Percentiles rank a stretch among this genome's conserved stretches.
phyloP scores from a whole-genome alignment of 371 early-diverging fungal genomes.

The Mucor velutinosus region DNA sequence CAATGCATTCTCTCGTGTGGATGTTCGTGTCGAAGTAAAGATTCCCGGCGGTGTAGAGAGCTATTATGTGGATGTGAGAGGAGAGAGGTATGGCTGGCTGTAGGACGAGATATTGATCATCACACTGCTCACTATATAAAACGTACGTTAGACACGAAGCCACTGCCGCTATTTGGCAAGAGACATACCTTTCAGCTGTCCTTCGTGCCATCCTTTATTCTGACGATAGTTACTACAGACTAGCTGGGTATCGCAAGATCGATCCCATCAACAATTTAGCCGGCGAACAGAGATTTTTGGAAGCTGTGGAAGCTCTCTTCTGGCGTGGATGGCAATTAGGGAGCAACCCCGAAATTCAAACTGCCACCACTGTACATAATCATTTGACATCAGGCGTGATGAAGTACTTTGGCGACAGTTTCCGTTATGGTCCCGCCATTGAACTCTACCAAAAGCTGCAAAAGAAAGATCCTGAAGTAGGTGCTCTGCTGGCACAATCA shows the following conservation, averaged over 20 bases:
- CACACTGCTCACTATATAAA: background rate
- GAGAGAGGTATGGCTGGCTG: constrained; percentile 57
- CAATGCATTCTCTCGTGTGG: constrained; percentile 94
- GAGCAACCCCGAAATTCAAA: constrained; percentile 90
- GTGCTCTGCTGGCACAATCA: constrained; percentile 79
- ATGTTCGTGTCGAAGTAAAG: constrained; percentile 95
- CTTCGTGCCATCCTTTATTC: constrained; percentile 89
- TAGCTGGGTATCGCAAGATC: constrained; percentile 82
- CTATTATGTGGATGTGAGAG: constrained; percentile 82
- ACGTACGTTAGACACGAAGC: constrained; percentile 57
- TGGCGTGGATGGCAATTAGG: constrained; percentile 95
- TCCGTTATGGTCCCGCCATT: constrained; percentile 77
- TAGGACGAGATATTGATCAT: background rate
- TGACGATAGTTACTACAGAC: constrained; percentile 70
- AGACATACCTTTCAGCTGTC: constrained; percentile 85
- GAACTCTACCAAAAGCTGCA: constrained; percentile 81
- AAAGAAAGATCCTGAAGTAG: constrained; percentile 86
- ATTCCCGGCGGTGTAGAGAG: constrained; percentile 97
- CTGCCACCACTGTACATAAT: constrained; percentile 86
- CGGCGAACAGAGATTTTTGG: constrained; percentile 81
- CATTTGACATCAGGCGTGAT: constrained; percentile 82
- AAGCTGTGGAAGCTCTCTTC: constrained; percentile 81
- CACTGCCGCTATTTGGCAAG: constrained; percentile 88
- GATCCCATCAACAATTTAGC: constrained; percentile 78
- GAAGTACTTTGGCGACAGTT: constrained; percentile 85